These are phyloP conservation scores for Aspergillus felis DNA, from an alignment of 2,329 filamentous ascomycete genomes.

Conservation along the genomic window DNA sequence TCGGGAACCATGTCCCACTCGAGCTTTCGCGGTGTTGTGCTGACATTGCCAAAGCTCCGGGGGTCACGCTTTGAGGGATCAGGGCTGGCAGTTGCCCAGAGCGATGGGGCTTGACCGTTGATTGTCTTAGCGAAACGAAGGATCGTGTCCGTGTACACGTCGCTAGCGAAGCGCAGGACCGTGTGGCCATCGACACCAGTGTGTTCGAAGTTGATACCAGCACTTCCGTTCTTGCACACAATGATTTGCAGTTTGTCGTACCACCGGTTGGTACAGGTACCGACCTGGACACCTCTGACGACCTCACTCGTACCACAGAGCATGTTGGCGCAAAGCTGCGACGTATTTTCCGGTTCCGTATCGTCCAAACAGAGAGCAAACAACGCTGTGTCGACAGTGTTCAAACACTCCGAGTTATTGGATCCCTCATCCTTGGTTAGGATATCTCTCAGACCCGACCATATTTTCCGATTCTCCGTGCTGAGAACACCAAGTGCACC, in stretches of 20 bases:
- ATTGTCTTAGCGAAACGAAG: conserved; percentile 91
- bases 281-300: conserved; percentile 89
- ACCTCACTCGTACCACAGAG: conserved; percentile 91
- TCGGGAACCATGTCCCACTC: conserved; percentile 98
- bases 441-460: conserved; percentile 86
- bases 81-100: conserved; percentile 88
- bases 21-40: conserved; percentile 88
- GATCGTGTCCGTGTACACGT: conserved; percentile 96
- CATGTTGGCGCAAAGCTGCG: conserved; percentile 96
- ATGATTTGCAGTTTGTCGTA: conserved; percentile 99
- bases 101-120: conserved; percentile 83
- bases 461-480: conserved; percentile 93
- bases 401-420: conserved; percentile 94
- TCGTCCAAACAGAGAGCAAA: conserved; percentile 93
- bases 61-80: conserved; percentile 91
- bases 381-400: conserved; percentile 88
- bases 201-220: conserved; percentile 98
- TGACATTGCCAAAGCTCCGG: conserved; percentile 86
- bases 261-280: conserved; percentile 97
- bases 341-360: conserved; percentile 74
- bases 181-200: conserved; percentile 97
- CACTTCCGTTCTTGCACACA: conserved; percentile 96
- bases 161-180: conserved; percentile 90
- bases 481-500: conserved; percentile 88
- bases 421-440: conserved; percentile 80